Evolutionary conservation across 2,329 filamentous ascomycete genomes (phyloP).

Genomic region (Fusarium sp.): DNA sequence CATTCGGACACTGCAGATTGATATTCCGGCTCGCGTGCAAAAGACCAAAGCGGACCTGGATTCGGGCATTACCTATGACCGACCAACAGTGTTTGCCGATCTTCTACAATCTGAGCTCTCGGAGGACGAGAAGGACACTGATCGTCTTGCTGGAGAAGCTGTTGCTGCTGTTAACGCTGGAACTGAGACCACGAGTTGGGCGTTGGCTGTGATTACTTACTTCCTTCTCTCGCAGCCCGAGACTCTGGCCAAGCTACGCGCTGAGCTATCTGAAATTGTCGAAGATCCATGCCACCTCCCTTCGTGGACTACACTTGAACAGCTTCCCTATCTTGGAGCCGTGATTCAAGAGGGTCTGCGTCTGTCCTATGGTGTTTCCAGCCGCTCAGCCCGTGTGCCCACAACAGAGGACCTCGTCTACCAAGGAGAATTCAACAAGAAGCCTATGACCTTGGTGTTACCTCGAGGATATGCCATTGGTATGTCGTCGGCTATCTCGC

Average conservation of each 20-base stretch:
- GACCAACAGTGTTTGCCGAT: conserved; percentile 22
- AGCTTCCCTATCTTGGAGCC: background rate
- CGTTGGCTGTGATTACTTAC: conserved; percentile 25
- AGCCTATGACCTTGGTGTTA: background rate
- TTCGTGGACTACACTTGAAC: conserved; percentile 22
- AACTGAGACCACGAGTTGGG: conserved; percentile 27
- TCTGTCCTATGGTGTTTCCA: conserved; percentile 20
- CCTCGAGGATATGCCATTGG: conserved; percentile 23
- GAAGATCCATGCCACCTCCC: conserved; percentile 13
- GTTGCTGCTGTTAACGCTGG: conserved; percentile 23
- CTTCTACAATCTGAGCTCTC: conserved; percentile 13
- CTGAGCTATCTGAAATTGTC: conserved; percentile 1
- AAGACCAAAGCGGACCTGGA: conserved; percentile 16
- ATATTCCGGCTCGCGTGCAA: conserved; percentile 12
- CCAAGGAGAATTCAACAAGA: conserved; percentile 17
- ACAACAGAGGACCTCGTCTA: conserved; percentile 22
- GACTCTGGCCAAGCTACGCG: background rate
- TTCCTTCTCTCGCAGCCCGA: conserved; percentile 20
- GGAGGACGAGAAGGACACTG: conserved; percentile 6
- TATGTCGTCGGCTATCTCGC: conserved; percentile 20
- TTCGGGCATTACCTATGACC: conserved; percentile 12
- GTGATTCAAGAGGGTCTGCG: conserved; percentile 20
- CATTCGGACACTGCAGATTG: conserved; percentile 12
- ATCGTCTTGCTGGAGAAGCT: conserved; percentile 10
- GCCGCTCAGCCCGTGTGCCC: conserved; percentile 13